Evolutionary conservation across 768 basidiomycete genomes (phyloP), one percentile per base, ranked within the genome.

Genomic region (Polyporus arcularius): DNA sequence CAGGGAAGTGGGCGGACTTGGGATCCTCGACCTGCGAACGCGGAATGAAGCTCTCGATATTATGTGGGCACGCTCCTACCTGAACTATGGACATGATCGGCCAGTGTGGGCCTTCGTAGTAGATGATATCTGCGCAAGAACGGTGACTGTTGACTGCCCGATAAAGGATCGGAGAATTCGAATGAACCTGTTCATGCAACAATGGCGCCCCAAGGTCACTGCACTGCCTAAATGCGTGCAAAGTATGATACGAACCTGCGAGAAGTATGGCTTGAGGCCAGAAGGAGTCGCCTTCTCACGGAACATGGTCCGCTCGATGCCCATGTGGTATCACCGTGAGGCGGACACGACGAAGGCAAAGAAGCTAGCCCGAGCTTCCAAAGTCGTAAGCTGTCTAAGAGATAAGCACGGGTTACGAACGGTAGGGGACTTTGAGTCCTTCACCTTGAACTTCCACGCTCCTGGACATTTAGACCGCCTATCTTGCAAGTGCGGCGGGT

Each of bases 11-110:
- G 65, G 65, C 0, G 62, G 65, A 0, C n/a, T 63, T 3, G 48
- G 42, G 0, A 10, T 63, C 4, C 38, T 60, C 0, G 64, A 65
- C 41, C 9, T 63, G 0, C 42, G 38, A 0, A 38, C 58, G 26
- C n/a, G 65, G 48, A 63, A 68, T 28, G 56, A 67, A 39, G 69
- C 66, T 0, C 64, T 67, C 0, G 49, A 57, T 0, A 12, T 63
- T 0, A 70, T 63, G 8, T 66, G 66, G 64, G 39, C 68, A 7
- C 47, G 52, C 7, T 1, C 9, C 8, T 66, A 59, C 16, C 56
- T 59, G 4, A 16, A 45, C 21, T 30, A 54, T 15, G 18, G 21
- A 2, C 7, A 5, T 10, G 11, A 2, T 1, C 14, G 58, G 32
- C 62, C 65, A 9, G 14, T 8, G 2, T 66, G 65, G 65, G 65